phyloP scores from a whole-genome alignment of 2,329 filamentous ascomycete genomes.

The Onygenales sp. region DNA sequence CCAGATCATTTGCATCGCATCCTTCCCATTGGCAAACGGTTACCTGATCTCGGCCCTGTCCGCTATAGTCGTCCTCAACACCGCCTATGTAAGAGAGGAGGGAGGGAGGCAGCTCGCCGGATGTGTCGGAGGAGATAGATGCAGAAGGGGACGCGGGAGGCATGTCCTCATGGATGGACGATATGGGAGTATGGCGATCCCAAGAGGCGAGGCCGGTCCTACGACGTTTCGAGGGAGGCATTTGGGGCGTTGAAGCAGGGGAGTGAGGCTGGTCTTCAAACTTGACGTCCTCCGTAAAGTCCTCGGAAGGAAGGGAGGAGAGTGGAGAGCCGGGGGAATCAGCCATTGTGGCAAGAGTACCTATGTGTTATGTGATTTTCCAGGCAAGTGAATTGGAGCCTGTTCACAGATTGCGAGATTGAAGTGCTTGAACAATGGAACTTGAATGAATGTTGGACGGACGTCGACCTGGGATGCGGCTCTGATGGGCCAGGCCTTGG shows the following conservation, averaged over 20 bases:
- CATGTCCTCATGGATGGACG: slow-evolving; percentile 32
- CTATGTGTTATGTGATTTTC: not conserved
- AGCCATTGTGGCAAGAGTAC: slow-evolving; percentile 26
- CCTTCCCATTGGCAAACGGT: slow-evolving; percentile 71
- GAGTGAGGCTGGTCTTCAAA: slow-evolving; percentile 41
- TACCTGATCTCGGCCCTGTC: slow-evolving; percentile 63
- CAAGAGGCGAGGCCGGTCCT: slow-evolving; percentile 36
- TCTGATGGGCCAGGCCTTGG: too few species aligned
- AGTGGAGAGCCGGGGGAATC: slow-evolving; percentile 55
- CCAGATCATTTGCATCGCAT: slow-evolving; percentile 59
- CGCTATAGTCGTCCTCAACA: slow-evolving; percentile 55
- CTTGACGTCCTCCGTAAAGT: slow-evolving; percentile 51
- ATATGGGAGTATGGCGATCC: slow-evolving; percentile 43
- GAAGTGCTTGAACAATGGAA: too few species aligned
- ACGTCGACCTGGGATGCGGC: too few species aligned
- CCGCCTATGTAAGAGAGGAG: slow-evolving; percentile 41
- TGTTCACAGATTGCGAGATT: too few species aligned
- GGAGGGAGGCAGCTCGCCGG: slow-evolving; percentile 70
- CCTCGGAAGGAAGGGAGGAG: slow-evolving; percentile 55
- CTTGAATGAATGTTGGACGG: too few species aligned
- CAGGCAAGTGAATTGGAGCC: not conserved
- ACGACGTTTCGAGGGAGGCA: slow-evolving; percentile 41
- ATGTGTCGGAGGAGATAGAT: slow-evolving; percentile 83
- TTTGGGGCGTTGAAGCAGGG: slow-evolving; percentile 22
- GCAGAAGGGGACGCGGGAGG: slow-evolving; percentile 43